Percentiles rank a stretch among this genome's conserved stretches.
Evolutionary conservation across 2,329 filamentous ascomycete species (phyloP).

Genomic region (Amylocarpus encephaloides): DNA sequence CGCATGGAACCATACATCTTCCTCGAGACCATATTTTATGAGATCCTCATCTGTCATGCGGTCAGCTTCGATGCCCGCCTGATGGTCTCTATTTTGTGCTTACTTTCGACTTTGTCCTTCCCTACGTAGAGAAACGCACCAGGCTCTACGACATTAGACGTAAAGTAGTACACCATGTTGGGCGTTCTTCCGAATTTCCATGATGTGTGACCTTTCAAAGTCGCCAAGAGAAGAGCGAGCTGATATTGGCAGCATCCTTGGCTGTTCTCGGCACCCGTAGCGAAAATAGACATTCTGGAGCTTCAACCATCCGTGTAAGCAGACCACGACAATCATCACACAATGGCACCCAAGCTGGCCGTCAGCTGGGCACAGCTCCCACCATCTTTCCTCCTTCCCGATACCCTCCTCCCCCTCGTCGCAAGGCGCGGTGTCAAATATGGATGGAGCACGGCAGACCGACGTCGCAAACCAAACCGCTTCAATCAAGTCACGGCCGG

Average conservation of each 20-base stretch:
- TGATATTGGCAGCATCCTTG: slow-evolving; percentile 26
- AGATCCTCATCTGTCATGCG: slow-evolving; percentile 75
- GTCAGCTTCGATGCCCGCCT: slow-evolving; percentile 6
- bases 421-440: slow-evolving; percentile 32
- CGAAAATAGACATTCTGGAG: slow-evolving; percentile 8
- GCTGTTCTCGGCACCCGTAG: slow-evolving; percentile 23
- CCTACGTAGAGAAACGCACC: slow-evolving; percentile 89
- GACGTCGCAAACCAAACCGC: slow-evolving; percentile 42
- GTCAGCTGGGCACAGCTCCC: slow-evolving; percentile 30
- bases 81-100: slow-evolving; percentile 2
- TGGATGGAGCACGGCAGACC: slow-evolving; percentile 53
- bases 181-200: slow-evolving; percentile 18
- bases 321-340: slow-evolving; percentile 16
- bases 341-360: slow-evolving; percentile 33
- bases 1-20: slow-evolving; percentile 98
- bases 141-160: slow-evolving; percentile 74
- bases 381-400: slow-evolving; percentile 29
- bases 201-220: slow-evolving; percentile 8
- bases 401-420: slow-evolving; percentile 28
- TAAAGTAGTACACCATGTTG: slow-evolving; percentile 93
- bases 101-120: slow-evolving; percentile 99
- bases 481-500: slow-evolving; percentile 55
- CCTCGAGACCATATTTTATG: slow-evolving; percentile 89
- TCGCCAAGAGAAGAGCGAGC: neutral
- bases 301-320: slow-evolving; percentile 1